phyloP scores from a whole-genome alignment of 1,139 yeast genomes.

The Yamadazyma triangularis region DNA sequence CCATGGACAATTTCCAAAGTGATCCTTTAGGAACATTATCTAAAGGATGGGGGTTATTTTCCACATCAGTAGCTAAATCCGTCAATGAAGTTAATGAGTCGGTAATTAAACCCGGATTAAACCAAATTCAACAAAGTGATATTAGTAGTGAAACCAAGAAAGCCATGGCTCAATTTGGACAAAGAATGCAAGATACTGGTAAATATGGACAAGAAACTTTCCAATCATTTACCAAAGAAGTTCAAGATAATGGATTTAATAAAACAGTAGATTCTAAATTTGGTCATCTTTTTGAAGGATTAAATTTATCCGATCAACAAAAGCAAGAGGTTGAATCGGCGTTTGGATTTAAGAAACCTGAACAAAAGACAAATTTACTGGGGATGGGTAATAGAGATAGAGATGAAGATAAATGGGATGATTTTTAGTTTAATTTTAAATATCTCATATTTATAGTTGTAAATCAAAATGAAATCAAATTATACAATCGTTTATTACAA shows the following conservation, averaged over 20 bases:
- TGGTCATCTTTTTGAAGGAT: slow-evolving; percentile 50
- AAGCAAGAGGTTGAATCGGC: slow-evolving; percentile 52
- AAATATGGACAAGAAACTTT: slow-evolving; percentile 64
- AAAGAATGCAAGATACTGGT: slow-evolving; percentile 87
- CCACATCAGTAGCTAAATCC: slow-evolving; percentile 77
- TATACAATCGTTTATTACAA: too few species aligned
- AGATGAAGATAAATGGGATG: slow-evolving; percentile 45
- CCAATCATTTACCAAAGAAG: slow-evolving; percentile 53
- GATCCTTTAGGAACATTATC: slow-evolving; percentile 88
- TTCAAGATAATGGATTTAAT: slow-evolving; percentile 29
- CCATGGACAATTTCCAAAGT: slow-evolving; percentile 69
- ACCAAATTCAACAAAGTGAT: slow-evolving; percentile 78
- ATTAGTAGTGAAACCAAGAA: slow-evolving; percentile 74
- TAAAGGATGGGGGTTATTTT: slow-evolving; percentile 92
- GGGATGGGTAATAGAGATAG: slow-evolving; percentile 37
- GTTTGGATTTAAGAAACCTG: slow-evolving; percentile 65
- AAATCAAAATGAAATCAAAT: too few species aligned
- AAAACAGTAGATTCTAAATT: slow-evolving; percentile 43
- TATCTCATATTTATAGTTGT: too few species aligned
- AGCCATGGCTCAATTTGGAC: slow-evolving; percentile 96
- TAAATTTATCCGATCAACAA: slow-evolving; percentile 19
- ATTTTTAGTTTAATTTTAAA: too few species aligned
- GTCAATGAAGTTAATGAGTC: slow-evolving; percentile 81
- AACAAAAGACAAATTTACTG: slow-evolving; percentile 50
- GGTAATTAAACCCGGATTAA: slow-evolving; percentile 84